These are phyloP conservation scores for Coccomyxa sp. DNA, from an alignment of 139 green algal genomes.

Conservation along the genomic window DNA sequence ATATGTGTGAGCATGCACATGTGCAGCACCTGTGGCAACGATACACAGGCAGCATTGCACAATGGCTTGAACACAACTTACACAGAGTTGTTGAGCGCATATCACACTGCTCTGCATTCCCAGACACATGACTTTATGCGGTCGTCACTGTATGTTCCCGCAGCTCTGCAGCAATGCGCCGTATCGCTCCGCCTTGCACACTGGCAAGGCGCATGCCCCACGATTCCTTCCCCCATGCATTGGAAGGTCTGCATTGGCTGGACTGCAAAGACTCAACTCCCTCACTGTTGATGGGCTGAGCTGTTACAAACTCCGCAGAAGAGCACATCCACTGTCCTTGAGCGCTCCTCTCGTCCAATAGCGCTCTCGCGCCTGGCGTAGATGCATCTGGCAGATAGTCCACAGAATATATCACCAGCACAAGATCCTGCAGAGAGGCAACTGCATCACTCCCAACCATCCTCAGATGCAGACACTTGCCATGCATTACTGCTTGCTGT, in stretches of 20 bases:
- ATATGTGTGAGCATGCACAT: too few relatives aligned
- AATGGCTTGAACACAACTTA: not conserved
- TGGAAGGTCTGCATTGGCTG: not conserved
- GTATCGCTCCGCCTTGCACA: not conserved
- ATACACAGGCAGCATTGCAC: too few relatives aligned
- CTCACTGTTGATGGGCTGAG: not conserved
- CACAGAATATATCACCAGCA: not conserved
- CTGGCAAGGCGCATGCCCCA: not conserved
- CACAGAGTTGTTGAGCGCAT: not conserved
- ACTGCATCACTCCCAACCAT: not conserved
- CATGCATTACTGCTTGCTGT: not conserved
- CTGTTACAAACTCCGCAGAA: not conserved
- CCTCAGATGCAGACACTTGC: not conserved
- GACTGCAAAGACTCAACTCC: not conserved
- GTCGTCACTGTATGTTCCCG: not conserved
- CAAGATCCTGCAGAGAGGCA: not conserved
- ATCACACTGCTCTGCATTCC: not conserved
- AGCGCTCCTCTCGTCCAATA: too few relatives aligned
- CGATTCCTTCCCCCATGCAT: not conserved
- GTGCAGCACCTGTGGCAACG: too few relatives aligned
- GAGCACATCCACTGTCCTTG: not conserved
- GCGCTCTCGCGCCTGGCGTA: too few relatives aligned
- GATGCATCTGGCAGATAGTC: not conserved
- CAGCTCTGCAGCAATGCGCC: not conserved
- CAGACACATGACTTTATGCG: not conserved